Conservation (phyloP, 2,329 filamentous ascomycete genomes). For the Diaporthe vaccinii region DNA sequence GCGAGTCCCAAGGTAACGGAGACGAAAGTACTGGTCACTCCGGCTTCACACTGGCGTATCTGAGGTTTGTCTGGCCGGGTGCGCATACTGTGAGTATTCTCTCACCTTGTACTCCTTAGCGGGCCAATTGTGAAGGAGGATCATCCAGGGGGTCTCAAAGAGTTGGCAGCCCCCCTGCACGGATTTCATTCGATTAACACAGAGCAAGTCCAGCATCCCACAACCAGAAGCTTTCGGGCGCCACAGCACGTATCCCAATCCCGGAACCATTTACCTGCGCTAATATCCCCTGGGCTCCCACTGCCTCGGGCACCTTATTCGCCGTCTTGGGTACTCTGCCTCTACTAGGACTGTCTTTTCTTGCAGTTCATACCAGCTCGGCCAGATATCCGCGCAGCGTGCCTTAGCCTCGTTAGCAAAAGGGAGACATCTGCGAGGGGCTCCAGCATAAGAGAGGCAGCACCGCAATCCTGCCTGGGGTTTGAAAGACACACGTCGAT, state of each 20-base stretch:
- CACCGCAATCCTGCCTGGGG: slow-evolving; percentile 17
- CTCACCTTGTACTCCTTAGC: slow-evolving; percentile 25
- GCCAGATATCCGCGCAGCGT: slow-evolving; percentile 36
- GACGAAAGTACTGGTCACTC: background rate
- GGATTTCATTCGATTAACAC: slow-evolving; percentile 35
- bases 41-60: slow-evolving; percentile 10
- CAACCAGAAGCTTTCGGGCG: slow-evolving; percentile 37
- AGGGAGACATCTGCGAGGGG: slow-evolving; percentile 26
- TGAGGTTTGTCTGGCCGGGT: slow-evolving; percentile 23
- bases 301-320: slow-evolving; percentile 32
- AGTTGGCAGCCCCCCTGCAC: slow-evolving; percentile 34
- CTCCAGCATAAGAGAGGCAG: slow-evolving; percentile 22
- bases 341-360: slow-evolving; percentile 35
- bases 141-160: slow-evolving; percentile 26
- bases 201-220: slow-evolving; percentile 35
- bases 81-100: slow-evolving; percentile 34
- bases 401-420: slow-evolving; percentile 25
- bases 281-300: slow-evolving; percentile 39
- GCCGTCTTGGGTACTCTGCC: slow-evolving; percentile 38
- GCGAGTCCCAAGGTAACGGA: background rate
- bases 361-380: slow-evolving; percentile 39
- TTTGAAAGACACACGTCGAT: slow-evolving; percentile 31
- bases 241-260: slow-evolving; percentile 40
- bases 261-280: slow-evolving; percentile 34
- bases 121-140: slow-evolving; percentile 35